phyloP scores from a whole-genome alignment of 2,329 filamentous ascomycete species.

The Aspergillus sp. region DNA sequence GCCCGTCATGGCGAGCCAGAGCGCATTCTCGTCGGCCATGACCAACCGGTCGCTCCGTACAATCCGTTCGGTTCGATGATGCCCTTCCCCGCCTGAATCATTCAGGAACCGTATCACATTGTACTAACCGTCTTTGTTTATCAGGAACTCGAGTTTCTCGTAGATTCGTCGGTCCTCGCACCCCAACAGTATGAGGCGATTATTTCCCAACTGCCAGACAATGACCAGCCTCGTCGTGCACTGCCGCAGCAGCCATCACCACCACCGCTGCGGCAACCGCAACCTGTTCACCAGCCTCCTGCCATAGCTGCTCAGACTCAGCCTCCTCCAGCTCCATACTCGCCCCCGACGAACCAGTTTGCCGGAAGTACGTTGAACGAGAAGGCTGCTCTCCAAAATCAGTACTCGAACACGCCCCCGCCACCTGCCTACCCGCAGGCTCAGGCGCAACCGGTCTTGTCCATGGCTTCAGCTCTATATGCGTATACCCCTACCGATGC shows the following conservation, averaged over 20 bases:
- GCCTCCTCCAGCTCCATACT: constrained; percentile 29
- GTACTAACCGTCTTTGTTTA: constrained; percentile 7
- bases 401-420: constrained; percentile 41
- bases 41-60: constrained; percentile 80
- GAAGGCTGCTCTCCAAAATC: constrained; percentile 34
- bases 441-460: constrained; percentile 53
- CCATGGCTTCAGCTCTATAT: constrained; percentile 76
- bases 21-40: constrained; percentile 47
- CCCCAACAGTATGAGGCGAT: constrained; percentile 72
- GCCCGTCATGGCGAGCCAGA: constrained; percentile 28
- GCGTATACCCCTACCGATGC: constrained; percentile 73
- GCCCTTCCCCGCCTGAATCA: constrained; percentile 1
- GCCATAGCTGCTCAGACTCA: constrained; percentile 18
- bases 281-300: constrained; percentile 14
- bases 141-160: constrained; percentile 85
- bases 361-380: constrained; percentile 36
- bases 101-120: background rate
- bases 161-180: constrained; percentile 75
- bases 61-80: constrained; percentile 69
- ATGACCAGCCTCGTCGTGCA: constrained; percentile 14
- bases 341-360: constrained; percentile 35
- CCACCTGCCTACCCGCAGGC: constrained; percentile 47
- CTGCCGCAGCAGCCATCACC: constrained; percentile 14
- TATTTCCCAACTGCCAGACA: constrained; percentile 64
- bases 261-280: constrained; percentile 20